Base-by-base conservation (phyloP, 2,329 filamentous ascomycete genomes). In the Parafenestella ontariensis region DNA sequence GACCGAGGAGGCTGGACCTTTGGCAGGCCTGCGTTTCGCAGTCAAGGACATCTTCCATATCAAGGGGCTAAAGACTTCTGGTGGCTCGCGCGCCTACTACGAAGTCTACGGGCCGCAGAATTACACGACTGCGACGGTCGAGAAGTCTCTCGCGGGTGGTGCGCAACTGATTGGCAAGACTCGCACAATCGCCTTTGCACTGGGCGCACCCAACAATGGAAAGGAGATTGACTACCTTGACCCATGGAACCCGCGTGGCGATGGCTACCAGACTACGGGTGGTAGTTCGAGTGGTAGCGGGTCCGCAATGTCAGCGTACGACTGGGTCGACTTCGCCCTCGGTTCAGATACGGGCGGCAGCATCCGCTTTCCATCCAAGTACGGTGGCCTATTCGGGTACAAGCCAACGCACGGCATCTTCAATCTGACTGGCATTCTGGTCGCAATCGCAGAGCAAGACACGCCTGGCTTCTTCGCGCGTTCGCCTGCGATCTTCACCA, bases 121-220 rank as follows among this genome's bases (percentile, higher is more conserved):
- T 31, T 49, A 52, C 13, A 57, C 53, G 10, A 46, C 59, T 5
- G 28, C 48, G 7, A 49, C 49, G 7, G 46, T 62, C 9, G 33
- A 57, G 37, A 49, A 46, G 21, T 33, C 45, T 6, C 7, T 60
- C 2, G 31, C 39, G 18, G 46, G 40, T 11, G 54, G 54, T 15
- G 52, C 49, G 13, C 67, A 82, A 6, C 66, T 84, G 6, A 72
- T 84, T 0, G 82, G 82, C 1, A 84, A 83, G 69, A 81, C 79
- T 15, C 15, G 82, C 79, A 58, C 77, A 76, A 5, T 73, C 76
- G 0, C 79, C 80, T 59, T 78, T 83, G 43, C 76, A 76, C 34
- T 37, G 5, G 34, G 34, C 11, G 34, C 34, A 10, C 34, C 34
- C 15, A 42, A 50, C n/a, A 49, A 53, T 29, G 49, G 45, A 13